Evolutionary conservation across 2,329 filamentous ascomycete genomes (phyloP), one percentile per base, ranked within the genome.

Genomic region (Neonectria coccinea): DNA sequence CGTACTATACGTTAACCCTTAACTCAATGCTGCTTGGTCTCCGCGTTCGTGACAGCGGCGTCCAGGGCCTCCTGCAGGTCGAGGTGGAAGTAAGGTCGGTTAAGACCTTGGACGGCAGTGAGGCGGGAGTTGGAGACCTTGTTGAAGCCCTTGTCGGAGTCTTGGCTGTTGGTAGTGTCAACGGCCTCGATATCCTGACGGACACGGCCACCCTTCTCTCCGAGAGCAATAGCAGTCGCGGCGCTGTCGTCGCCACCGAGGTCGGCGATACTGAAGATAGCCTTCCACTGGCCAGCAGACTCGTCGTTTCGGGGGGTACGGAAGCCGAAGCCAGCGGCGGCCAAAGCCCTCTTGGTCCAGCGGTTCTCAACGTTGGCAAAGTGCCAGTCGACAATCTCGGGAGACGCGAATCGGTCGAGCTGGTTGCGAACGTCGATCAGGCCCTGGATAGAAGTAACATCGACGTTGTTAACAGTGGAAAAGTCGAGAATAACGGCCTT

Each of bases 201-300:
- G 16, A 69, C 3, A 12, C 61, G 66, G 33, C 66, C 67, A 42
- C 64, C 80, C 60, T 86, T 81, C 71, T 94, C 91, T 0, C 91
- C 91, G 3, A 84, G 83, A 0, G 87, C 87, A 1, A 90, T 90
- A 27, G 75, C 75, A 12, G 70, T 70, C 9, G 77, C 72, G 1
- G 91, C 92, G 18, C 90, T 93, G 60, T 89, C 82, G 1, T 83
- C 82, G 10, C 94, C 91, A 64, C 93, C 89, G 56, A 97, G 88
- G 74, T 97, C 93, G 1, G 95, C 93, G 36, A 98, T 94, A 75
- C 89, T 93, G 85, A 97, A 98, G 71, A 98, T 94, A 22, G 93
- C 92, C 79, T 93, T 94, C 78, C 77, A 80, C 20, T 78, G 72
- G 16, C 73, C 74, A 2, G 74, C 56, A 14, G 66, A 65, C 18